phyloP scores from a whole-genome alignment of 1,284 basidiomycete species.

The Schizopora paradoxa region DNA sequence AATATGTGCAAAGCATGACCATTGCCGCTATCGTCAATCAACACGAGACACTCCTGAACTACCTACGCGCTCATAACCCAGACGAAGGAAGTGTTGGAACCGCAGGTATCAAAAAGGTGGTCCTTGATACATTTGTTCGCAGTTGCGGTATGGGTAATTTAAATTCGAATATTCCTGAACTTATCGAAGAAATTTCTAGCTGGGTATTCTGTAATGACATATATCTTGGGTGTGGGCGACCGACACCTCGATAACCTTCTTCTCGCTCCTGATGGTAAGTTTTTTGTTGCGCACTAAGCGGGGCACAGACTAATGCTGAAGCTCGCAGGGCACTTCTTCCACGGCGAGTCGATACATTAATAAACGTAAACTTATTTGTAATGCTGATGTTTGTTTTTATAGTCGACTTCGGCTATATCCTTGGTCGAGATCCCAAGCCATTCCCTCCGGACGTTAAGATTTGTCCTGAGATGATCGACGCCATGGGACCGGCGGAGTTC shows the following conservation, averaged over 20 bases:
- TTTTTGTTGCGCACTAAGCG: conserved; percentile 11
- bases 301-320: conserved; percentile 7
- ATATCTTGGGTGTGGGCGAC: conserved; percentile 95
- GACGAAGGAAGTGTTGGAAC: conserved; percentile 91
- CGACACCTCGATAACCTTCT: conserved; percentile 96
- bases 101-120: conserved; percentile 85
- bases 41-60: conserved; percentile 78
- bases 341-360: conserved; percentile 43
- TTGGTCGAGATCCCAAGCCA: conserved; percentile 96
- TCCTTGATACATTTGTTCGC: conserved; percentile 94
- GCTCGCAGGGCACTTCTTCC: conserved; percentile 72
- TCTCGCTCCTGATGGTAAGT: conserved; percentile 83
- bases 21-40: conserved; percentile 92
- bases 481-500: conserved; percentile 95
- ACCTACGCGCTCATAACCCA: conserved; percentile 79
- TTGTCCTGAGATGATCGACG: conserved; percentile 99
- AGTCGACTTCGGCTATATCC: conserved; percentile 99
- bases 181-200: conserved; percentile 46
- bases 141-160: conserved; percentile 79
- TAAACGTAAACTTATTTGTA: conserved; percentile 4
- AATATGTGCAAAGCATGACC: conserved; percentile 94
- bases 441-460: conserved; percentile 98
- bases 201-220: conserved; percentile 97
- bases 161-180: background rate
- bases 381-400: conserved; percentile 7